Evolutionary conservation across 768 basidiomycete genomes (phyloP), one percentile per base, ranked within the genome.

Genomic region (Astraeus odoratus): DNA sequence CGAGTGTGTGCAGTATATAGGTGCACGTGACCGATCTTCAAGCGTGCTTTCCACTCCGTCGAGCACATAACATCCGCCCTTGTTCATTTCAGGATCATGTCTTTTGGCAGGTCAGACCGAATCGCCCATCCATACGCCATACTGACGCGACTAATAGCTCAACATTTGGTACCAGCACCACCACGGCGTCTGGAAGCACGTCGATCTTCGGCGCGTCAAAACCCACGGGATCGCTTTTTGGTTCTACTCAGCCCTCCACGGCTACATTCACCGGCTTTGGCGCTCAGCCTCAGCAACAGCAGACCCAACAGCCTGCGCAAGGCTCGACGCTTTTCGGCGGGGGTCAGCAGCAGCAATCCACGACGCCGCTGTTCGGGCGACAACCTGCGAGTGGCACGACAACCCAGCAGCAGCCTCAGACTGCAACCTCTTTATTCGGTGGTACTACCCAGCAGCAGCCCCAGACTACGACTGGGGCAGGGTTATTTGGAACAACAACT

Each of bases 141-240:
- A 34, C 9, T 43, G 18, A 39, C 4, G 3, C 40, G 12, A 12
- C 20, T n/a, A 42, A 20, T 24, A 60, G 59, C 26, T 50, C 72
- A 16, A 66, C 69, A 22, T 74, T 75, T 57, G 66, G 72, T 20
- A 53, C 68, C 34, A 68, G 23, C 23, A 40, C 70, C 49, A 61
- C 70, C 26, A 52, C 66, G 16, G 48, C 43, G 48, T 51, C 40
- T 16, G 36, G 30, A 20, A 56, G 47, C 39, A 25, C 47, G 30
- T 51, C 61, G 35, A 42, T 64, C 27, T 67, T 68, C 39, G 57
- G 67, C 9, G 46, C 57, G 46, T 53, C 57, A 27, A 69, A 66
- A 47, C 55, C 68, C 22, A 48, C 56, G 38, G 56, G 55, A 15
- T 58, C 65, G 13, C 51, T 72, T 43, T 76, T 77, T 59, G 72